Evolutionary conservation across 164 flowering plant species (phyloP).

Genomic region (Liquidambar formosana): DNA sequence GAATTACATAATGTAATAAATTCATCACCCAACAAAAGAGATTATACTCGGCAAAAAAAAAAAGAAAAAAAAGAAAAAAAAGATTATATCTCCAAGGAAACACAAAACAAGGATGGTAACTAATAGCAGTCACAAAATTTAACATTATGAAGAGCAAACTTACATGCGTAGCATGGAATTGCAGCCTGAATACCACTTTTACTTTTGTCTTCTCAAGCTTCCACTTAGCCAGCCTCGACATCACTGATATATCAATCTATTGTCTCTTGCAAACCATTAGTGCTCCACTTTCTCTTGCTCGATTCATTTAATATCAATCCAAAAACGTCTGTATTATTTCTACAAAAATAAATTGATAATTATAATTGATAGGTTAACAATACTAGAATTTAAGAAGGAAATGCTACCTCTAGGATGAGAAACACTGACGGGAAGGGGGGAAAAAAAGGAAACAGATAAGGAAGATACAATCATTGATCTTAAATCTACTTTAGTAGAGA

Average conservation of each 20-base stretch:
- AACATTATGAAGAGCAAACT: conserved; percentile 25
- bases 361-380: background rate
- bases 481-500: too few species aligned
- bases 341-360: background rate
- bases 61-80: too few species aligned
- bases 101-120: too few species aligned
- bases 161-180: conserved; percentile 97
- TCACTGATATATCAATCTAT: conserved; percentile 28
- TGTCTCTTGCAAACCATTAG: conserved; percentile 23
- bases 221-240: conserved; percentile 88
- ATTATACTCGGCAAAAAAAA: too few species aligned
- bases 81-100: too few species aligned
- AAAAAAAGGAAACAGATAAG: too few species aligned
- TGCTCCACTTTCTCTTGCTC: conserved; percentile 13
- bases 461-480: too few species aligned
- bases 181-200: conserved; percentile 94
- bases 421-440: background rate
- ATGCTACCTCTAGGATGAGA: background rate
- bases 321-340: background rate
- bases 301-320: conserved; percentile 10
- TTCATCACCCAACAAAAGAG: too few species aligned
- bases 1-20: too few species aligned
- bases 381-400: background rate
- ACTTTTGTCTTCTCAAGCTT: conserved; percentile 92
- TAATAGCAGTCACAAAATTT: background rate